Conservation (phyloP, 108 stramenopile genomes). For the Bacterosira constricta region DNA sequence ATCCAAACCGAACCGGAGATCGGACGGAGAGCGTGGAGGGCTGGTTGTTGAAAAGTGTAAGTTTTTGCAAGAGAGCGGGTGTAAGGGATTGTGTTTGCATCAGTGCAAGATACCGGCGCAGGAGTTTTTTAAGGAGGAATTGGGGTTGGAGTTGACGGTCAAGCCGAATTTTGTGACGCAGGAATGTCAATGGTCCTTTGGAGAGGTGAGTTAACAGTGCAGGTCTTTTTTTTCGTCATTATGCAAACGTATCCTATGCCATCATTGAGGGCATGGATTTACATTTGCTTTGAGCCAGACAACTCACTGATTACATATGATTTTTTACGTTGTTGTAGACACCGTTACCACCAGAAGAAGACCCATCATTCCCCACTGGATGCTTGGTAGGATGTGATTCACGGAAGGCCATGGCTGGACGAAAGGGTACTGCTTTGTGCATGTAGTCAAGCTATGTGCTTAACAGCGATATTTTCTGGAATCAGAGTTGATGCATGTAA, state of each 20-base stretch:
- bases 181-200: constrained; percentile 93
- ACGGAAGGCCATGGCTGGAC: constrained; percentile 56
- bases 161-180: constrained; percentile 90
- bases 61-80: constrained; percentile 87
- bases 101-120: constrained; percentile 90
- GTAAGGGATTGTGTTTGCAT: constrained; percentile 90
- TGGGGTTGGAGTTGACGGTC: constrained; percentile 82
- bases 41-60: constrained; percentile 93
- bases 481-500: background rate
- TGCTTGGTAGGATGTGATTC: constrained; percentile 85
- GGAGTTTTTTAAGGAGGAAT: constrained; percentile 81
- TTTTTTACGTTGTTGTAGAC: background rate
- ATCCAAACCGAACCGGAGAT: constrained; percentile 74
- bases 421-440: constrained; percentile 26
- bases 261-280: no score
- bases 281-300: background rate
- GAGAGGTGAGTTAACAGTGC: constrained; percentile 47
- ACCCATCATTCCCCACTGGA: constrained; percentile 79
- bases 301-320: background rate
- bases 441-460: constrained; percentile 15
- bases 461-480: no score
- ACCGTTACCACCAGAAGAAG: constrained; percentile 61
- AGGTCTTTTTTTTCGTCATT: no score
- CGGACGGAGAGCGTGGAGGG: constrained; percentile 84
- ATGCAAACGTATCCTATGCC: no score